Evolutionary conservation across 2,329 filamentous ascomycete species (phyloP), one percentile per base, ranked within the genome.

Genomic region (Colletotrichum sojae): DNA sequence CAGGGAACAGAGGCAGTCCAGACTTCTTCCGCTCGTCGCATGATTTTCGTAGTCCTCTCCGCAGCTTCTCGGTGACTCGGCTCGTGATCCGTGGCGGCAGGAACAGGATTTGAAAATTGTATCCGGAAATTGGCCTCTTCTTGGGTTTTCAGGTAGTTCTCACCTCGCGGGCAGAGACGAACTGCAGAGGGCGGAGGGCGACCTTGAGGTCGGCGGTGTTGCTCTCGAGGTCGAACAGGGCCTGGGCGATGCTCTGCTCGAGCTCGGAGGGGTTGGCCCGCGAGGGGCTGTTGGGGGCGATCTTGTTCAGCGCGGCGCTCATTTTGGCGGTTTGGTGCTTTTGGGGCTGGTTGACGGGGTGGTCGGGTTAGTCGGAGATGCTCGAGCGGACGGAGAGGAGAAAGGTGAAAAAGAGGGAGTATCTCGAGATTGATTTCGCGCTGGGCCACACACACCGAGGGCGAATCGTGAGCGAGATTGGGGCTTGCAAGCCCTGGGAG

Each of bases 131-230:
- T 49, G 57, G 25, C n/a, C 57, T 20, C 5, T 22, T 9, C n/a
- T 25, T n/a, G 22, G 6, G 80, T 67, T 72, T 76, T 78, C 76
- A 80, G 73, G 79, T 75, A 73, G 65, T 83, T 91, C 94, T 94
- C 92, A 99, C 96, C 95, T 99, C 96, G 86, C 95, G 94, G 84
- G 96, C 96, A 87, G 94, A 97, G 84, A 97, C 94, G 86, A 99
- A 95, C 91, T 99, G 96, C 86, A 99, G 92, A 85, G 96, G 96
- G 83, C 96, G 92, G 83, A 99, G 92, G 78, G 94, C 92, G 81
- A 90, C 90, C 93, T 95, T 97, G 87, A 99, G 93, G 87, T 99
- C 96, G 84, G 94, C 89, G 82, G 96, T 97, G 92, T 98, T 98
- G 89, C 91, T 95, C 94, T 99, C 96, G 86, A 99, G 94, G 83